Evolutionary conservation across 352 stramenopile species (phyloP).

Genomic region (Globisporangium camurandrum): DNA sequence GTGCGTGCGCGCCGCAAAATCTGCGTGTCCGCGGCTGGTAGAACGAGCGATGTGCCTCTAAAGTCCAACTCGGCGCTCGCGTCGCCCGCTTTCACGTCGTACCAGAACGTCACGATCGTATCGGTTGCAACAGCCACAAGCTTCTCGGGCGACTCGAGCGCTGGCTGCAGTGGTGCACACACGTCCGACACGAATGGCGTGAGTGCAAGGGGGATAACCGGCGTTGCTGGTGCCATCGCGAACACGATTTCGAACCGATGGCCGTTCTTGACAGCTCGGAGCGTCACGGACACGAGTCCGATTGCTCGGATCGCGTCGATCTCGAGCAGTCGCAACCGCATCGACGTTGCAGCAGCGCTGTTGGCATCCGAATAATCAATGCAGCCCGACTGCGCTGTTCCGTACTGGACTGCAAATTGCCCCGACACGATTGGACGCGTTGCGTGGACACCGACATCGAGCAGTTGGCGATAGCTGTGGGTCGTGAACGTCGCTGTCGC

Average conservation of each 20-base stretch:
- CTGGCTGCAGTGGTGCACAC: slow-evolving; percentile 41
- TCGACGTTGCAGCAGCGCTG: slow-evolving; percentile 30
- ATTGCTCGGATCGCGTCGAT: slow-evolving; percentile 34
- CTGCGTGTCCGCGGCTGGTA: slow-evolving; percentile 13
- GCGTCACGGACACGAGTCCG: slow-evolving; percentile 42
- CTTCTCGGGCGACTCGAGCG: slow-evolving; percentile 22
- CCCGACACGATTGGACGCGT: slow-evolving; percentile 40
- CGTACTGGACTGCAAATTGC: slow-evolving; percentile 54
- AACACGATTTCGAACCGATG: slow-evolving; percentile 53
- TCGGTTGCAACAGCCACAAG: slow-evolving; percentile 32
- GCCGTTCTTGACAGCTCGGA: slow-evolving; percentile 40
- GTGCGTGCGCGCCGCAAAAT: slow-evolving; percentile 27
- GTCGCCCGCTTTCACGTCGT: slow-evolving; percentile 30
- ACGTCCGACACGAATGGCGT: slow-evolving; percentile 34
- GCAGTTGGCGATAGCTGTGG: slow-evolving; percentile 42
- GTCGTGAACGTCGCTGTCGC: slow-evolving; percentile 36
- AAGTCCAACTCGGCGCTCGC: slow-evolving; percentile 21
- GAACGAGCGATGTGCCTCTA: slow-evolving; percentile 15
- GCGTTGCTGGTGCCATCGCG: slow-evolving; percentile 28
- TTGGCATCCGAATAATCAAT: slow-evolving; percentile 42
- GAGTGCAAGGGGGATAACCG: slow-evolving; percentile 34
- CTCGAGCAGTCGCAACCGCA: slow-evolving; percentile 36
- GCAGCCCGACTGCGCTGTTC: slow-evolving; percentile 26
- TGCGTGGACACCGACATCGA: slow-evolving; percentile 61
- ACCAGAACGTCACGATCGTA: slow-evolving; percentile 50